Percentiles rank a stretch among this genome's conserved stretches.
Conservation (phyloP, 225 moss, liverwort and hornwort genomes). For the Bryoerythrophyllum caledonicum region DNA sequence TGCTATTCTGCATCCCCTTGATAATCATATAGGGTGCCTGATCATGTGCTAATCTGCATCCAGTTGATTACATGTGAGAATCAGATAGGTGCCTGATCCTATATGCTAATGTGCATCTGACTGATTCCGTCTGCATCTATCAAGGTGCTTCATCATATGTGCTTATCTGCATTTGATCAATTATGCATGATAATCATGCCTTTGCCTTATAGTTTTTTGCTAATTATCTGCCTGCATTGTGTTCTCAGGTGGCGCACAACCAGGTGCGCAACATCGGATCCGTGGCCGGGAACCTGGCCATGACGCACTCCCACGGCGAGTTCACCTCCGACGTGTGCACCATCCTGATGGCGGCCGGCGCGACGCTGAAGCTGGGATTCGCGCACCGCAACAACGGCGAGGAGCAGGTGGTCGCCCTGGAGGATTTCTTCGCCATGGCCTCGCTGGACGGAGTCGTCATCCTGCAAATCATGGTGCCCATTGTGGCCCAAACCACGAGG, state of each 20-base stretch:
- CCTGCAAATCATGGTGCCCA: slow-evolving; percentile 63
- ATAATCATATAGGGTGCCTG: neutral
- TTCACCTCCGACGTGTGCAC: slow-evolving; percentile 78
- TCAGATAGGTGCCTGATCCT: neutral
- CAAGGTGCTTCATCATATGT: neutral
- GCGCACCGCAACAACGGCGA: slow-evolving; percentile 53
- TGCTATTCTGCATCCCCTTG: too few species aligned
- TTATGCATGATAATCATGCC: neutral
- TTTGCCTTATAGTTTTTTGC: neutral
- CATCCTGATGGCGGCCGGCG: slow-evolving; percentile 64
- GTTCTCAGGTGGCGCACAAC: slow-evolving; percentile 74
- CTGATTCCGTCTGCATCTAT: too few species aligned
- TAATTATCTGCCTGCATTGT: neutral
- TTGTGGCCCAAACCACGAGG: neutral
- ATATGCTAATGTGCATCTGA: too few species aligned
- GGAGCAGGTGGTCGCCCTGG: slow-evolving; percentile 47
- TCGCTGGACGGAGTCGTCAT: slow-evolving; percentile 63
- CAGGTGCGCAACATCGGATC: slow-evolving; percentile 83
- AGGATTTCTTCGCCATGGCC: slow-evolving; percentile 52
- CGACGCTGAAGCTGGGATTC: slow-evolving; percentile 57
- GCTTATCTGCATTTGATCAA: too few species aligned
- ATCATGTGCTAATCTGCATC: neutral
- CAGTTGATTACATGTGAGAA: neutral
- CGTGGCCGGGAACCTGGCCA: slow-evolving; percentile 74
- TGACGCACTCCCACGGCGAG: slow-evolving; percentile 73